Percentiles rank a stretch among this genome's conserved stretches.
Conservation (phyloP, 2,329 filamentous ascomycete genomes). For the Xylaria sp. region DNA sequence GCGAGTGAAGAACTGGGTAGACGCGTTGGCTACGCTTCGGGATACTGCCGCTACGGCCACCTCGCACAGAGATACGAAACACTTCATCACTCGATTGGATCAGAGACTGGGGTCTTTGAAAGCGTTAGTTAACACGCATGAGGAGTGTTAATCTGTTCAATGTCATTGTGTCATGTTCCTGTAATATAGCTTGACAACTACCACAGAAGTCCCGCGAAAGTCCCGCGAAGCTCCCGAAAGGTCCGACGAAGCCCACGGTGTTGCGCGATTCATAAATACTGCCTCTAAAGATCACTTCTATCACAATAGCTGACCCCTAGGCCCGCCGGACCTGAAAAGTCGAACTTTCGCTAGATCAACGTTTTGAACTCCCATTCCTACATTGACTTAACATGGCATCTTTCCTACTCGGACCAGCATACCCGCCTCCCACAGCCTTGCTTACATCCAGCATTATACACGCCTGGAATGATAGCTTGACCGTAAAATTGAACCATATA, state of each 20-base stretch:
- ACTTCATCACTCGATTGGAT: constrained; percentile 19
- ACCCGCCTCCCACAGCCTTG: constrained; percentile 17
- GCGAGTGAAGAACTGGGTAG: constrained; percentile 22
- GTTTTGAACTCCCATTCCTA: not conserved
- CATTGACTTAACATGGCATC: constrained; percentile 15
- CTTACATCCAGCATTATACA: constrained; percentile 6
- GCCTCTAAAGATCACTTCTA: constrained; percentile 13
- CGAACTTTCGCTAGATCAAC: not conserved
- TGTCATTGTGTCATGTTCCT: not conserved
- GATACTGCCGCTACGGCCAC: constrained; percentile 22
- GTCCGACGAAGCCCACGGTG: not conserved
- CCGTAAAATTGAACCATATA: constrained; percentile 5
- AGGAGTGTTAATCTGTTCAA: not conserved
- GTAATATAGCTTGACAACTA: not conserved
- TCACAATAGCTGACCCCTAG: not conserved
- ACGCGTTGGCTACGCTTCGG: constrained; percentile 19
- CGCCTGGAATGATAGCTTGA: constrained; percentile 8
- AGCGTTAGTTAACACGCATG: not conserved
- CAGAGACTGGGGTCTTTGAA: constrained; percentile 10
- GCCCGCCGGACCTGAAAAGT: not conserved
- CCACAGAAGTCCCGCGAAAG: constrained; percentile 24
- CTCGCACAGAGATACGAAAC: constrained; percentile 28
- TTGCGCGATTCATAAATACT: not conserved
- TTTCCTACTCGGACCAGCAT: constrained; percentile 26
- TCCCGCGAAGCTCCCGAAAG: constrained; percentile 25